Conservation (phyloP, 106 monocot genomes). For the Xerophyta viscosa region DNA sequence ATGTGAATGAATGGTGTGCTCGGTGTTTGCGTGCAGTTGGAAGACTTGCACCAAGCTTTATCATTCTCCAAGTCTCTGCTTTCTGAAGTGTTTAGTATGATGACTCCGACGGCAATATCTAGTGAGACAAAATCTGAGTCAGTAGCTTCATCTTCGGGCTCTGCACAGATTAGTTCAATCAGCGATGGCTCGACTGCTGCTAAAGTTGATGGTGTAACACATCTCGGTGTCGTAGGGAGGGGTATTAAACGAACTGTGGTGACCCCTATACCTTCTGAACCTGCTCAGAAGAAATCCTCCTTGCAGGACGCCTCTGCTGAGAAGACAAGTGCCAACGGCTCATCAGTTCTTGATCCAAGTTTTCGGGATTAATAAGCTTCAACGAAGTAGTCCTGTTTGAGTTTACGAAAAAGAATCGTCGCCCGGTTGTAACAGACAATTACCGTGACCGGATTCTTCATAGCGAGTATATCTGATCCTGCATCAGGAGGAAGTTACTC, state of each 20-base stretch:
- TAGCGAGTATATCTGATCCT: too few species aligned
- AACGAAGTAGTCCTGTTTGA: neutral
- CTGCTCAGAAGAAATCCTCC: slow-evolving; percentile 34
- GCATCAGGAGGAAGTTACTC: too few species aligned
- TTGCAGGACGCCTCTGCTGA: slow-evolving; percentile 18
- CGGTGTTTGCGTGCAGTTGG: slow-evolving; percentile 58
- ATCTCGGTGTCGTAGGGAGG: slow-evolving; percentile 93
- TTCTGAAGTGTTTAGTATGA: slow-evolving; percentile 51
- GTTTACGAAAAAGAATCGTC: too few species aligned
- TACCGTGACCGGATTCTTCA: too few species aligned
- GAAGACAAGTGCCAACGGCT: slow-evolving; percentile 14
- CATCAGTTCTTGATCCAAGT: slow-evolving; percentile 9
- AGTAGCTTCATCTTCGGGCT: slow-evolving; percentile 21
- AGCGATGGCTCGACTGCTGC: slow-evolving; percentile 40
- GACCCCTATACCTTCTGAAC: slow-evolving; percentile 29
- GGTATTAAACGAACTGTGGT: slow-evolving; percentile 69
- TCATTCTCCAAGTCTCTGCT: slow-evolving; percentile 37
- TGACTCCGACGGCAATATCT: slow-evolving; percentile 14
- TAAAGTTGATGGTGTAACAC: slow-evolving; percentile 38
- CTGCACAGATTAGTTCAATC: slow-evolving; percentile 36
- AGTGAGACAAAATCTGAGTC: slow-evolving; percentile 8
- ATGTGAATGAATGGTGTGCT: too few species aligned
- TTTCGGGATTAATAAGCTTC: slow-evolving; percentile 2
- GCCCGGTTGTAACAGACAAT: too few species aligned
- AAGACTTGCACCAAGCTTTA: slow-evolving; percentile 71